Evolutionary conservation across 495 filamentous ascomycete genomes (phyloP).

Genomic region (Talaromyces adpressus): DNA sequence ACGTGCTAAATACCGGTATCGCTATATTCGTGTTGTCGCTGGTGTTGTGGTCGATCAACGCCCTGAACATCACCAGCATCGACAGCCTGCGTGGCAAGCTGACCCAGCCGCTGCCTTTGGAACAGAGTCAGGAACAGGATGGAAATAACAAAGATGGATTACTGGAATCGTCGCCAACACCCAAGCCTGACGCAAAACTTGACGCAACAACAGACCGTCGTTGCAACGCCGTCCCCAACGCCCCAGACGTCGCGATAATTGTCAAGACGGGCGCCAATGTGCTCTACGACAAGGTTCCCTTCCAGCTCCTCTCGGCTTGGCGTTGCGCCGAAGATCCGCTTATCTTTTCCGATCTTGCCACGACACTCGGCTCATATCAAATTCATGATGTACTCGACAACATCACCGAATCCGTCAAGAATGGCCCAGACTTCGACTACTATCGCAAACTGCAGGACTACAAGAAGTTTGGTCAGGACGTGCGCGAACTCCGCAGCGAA

Average conservation of each 20-base stretch:
- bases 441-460: conserved; percentile 42
- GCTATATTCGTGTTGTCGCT: conserved; percentile 3
- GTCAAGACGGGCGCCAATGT: conserved; percentile 54
- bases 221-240: conserved; percentile 1
- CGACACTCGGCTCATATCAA: conserved; percentile 37
- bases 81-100: neutral
- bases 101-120: neutral
- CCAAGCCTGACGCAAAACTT: neutral
- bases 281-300: conserved; percentile 43
- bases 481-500: conserved; percentile 12
- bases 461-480: conserved; percentile 31
- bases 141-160: neutral
- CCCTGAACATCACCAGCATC: neutral
- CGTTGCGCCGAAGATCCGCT: conserved; percentile 45
- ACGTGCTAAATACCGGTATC: conserved; percentile 1
- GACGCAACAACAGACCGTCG: conserved; percentile 5
- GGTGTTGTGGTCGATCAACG: conserved; percentile 2
- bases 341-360: conserved; percentile 52
- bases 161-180: neutral
- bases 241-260: conserved; percentile 15
- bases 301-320: conserved; percentile 47
- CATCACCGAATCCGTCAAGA: conserved; percentile 25
- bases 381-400: conserved; percentile 47
- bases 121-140: neutral
- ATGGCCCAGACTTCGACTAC: conserved; percentile 44